Evolutionary conservation across 345 rosid species (phyloP).

Genomic region (Durio zibethinus): DNA sequence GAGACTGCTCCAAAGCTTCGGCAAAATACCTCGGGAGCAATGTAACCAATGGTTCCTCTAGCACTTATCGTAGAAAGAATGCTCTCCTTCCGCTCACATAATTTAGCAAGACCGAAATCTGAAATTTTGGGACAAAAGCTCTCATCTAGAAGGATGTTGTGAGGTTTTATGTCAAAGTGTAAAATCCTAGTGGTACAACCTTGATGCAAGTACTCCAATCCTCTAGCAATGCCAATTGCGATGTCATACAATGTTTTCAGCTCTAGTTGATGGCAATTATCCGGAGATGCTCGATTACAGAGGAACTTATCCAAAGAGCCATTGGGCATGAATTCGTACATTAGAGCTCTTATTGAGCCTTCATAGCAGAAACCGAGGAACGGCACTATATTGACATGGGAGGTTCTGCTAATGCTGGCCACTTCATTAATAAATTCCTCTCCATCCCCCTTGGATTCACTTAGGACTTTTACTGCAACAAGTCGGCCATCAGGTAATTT

Average conservation of each 20-base stretch:
- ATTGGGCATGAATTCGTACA: conserved; percentile 23
- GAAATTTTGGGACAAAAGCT: conserved; percentile 38
- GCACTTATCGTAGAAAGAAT: conserved; percentile 21
- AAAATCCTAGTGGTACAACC: conserved; percentile 49
- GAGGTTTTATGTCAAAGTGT: conserved; percentile 50
- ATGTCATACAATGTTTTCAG: conserved; percentile 17
- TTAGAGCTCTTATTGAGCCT: background rate
- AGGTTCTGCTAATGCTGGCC: conserved; percentile 13
- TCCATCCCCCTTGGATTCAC: conserved; percentile 11
- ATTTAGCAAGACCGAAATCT: conserved; percentile 50
- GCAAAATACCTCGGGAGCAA: conserved; percentile 40
- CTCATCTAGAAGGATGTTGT: conserved; percentile 40
- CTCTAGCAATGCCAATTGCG: conserved; percentile 35
- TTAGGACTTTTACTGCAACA: conserved; percentile 12
- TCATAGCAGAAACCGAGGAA: conserved; percentile 12
- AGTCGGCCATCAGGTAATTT: conserved; percentile 5
- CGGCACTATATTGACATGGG: conserved; percentile 14
- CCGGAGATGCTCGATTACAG: background rate
- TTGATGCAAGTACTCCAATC: conserved; percentile 46
- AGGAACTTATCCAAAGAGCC: conserved; percentile 19
- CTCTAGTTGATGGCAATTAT: background rate
- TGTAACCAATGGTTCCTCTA: conserved; percentile 8
- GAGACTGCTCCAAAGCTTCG: conserved; percentile 33
- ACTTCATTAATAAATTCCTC: conserved; percentile 16
- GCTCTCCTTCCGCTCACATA: conserved; percentile 33